These are phyloP conservation scores for Aspergillus sclerotioniger DNA, from an alignment of 495 filamentous ascomycete species.

Conservation along the genomic window DNA sequence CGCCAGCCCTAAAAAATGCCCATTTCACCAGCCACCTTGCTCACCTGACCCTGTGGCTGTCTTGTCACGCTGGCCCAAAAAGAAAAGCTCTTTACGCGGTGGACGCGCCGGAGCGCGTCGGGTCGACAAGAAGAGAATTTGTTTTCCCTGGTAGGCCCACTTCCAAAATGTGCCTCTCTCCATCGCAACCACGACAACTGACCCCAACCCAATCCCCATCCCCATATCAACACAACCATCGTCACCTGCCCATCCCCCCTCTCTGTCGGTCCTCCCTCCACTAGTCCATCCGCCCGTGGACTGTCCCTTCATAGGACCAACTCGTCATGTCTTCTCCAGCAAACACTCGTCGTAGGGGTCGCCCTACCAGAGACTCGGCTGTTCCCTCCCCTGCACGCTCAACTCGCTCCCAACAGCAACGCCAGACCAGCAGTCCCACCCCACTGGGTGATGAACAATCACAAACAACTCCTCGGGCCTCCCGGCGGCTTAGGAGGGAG, in stretches of 20 bases:
- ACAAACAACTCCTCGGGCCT: conserved; percentile 46
- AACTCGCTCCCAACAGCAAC: conserved; percentile 36
- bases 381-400: conserved; percentile 44
- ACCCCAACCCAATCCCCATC: conserved; percentile 10
- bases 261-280: conserved; percentile 12
- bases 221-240: not conserved
- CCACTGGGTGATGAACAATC: conserved; percentile 22
- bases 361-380: conserved; percentile 39
- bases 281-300: conserved; percentile 2
- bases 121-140: conserved; percentile 12
- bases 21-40: not conserved
- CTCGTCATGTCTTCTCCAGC: conserved; percentile 51
- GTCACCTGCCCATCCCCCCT: conserved; percentile 23
- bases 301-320: conserved; percentile 9
- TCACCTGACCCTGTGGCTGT: conserved; percentile 16
- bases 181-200: conserved; percentile 10
- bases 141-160: not conserved
- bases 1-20: not conserved
- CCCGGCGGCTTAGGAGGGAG: conserved; percentile 39
- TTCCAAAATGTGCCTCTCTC: conserved; percentile 10
- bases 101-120: conserved; percentile 34
- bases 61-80: conserved; percentile 27
- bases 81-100: conserved; percentile 44
- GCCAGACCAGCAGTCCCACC: conserved; percentile 38
- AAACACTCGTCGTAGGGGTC: conserved; percentile 40